phyloP scores from a whole-genome alignment of 179 eudicot species.

The Beta lomatogona region DNA sequence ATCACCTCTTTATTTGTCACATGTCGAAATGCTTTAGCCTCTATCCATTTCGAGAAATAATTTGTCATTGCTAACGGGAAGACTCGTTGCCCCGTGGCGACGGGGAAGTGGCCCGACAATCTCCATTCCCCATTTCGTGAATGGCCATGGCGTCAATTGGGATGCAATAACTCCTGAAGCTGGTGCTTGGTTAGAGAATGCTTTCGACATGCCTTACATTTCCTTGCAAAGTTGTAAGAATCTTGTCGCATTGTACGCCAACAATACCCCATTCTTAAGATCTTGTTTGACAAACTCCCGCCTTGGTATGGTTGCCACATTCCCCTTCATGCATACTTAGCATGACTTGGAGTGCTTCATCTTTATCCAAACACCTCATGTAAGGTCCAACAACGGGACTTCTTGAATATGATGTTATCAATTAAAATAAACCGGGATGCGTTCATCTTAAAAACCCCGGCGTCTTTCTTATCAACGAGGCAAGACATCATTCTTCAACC shows the following conservation, averaged over 20 bases:
- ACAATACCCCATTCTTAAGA: background rate
- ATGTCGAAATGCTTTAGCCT: too few species aligned
- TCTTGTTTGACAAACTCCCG: background rate
- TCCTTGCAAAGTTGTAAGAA: background rate
- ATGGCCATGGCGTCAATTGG: background rate
- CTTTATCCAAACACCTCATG: background rate
- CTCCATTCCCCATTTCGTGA: conserved; percentile 2
- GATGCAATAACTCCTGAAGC: background rate
- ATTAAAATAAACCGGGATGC: too few species aligned
- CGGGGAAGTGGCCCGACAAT: background rate
- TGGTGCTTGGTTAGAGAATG: background rate
- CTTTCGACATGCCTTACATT: background rate
- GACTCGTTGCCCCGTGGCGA: background rate
- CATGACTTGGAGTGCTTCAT: background rate
- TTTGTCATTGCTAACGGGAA: background rate
- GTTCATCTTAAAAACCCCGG: too few species aligned
- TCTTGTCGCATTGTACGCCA: background rate
- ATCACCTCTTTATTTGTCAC: background rate
- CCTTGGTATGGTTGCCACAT: background rate
- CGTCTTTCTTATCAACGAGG: too few species aligned
- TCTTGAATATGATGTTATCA: too few species aligned
- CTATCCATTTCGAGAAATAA: background rate
- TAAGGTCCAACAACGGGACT: too few species aligned
- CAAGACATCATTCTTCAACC: too few species aligned
- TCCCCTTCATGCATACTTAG: background rate